These are phyloP conservation scores for Emericellopsis atlantica DNA, from an alignment of 2,329 filamentous ascomycete species.

Conservation along the genomic window DNA sequence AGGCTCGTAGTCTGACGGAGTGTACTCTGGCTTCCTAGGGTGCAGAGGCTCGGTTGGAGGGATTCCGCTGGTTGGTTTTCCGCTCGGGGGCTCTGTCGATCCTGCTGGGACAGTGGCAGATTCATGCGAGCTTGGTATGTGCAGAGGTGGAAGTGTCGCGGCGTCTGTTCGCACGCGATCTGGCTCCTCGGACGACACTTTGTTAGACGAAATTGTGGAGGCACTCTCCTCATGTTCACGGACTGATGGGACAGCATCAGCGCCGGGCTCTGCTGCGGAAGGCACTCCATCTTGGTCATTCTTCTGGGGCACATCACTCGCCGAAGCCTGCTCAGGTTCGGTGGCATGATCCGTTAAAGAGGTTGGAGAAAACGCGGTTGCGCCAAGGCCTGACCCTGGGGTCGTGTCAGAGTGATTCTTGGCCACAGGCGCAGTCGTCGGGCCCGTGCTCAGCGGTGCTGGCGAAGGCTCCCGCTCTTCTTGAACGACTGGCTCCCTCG, in stretches of 20 bases:
- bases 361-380: neutral
- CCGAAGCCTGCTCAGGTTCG: neutral
- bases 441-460: neutral
- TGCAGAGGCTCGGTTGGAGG: constrained; percentile 32
- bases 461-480: neutral
- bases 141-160: constrained; percentile 16
- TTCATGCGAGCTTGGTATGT: constrained; percentile 17
- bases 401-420: neutral
- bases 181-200: no score
- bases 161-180: constrained; percentile 4
- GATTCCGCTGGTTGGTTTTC: constrained; percentile 12
- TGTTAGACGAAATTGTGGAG: no score
- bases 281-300: neutral
- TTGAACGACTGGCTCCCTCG: neutral
- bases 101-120: neutral
- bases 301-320: no score
- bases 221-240: no score
- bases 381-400: no score
- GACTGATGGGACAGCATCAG: no score
- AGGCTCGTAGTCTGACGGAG: constrained; percentile 20
- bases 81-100: neutral
- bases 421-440: no score
- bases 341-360: neutral
- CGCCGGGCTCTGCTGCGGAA: neutral
- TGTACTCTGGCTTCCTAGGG: constrained; percentile 20